These are phyloP conservation scores for Bipolaris bicolor DNA, from an alignment of 2,329 filamentous ascomycete species.

Conservation along the genomic window DNA sequence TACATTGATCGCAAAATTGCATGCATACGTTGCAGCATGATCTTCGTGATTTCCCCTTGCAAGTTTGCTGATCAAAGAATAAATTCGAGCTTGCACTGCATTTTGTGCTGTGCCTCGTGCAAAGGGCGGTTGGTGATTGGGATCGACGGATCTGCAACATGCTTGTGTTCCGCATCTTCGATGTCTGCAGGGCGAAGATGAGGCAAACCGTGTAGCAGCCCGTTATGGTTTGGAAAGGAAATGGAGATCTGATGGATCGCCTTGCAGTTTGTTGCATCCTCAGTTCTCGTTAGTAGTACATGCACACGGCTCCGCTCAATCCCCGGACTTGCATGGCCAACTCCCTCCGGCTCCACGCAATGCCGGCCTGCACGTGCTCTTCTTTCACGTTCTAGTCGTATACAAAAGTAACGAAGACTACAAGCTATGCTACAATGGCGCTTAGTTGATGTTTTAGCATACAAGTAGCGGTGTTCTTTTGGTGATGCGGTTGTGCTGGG, in stretches of 20 bases:
- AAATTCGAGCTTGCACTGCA: neutral
- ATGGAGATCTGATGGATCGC: neutral
- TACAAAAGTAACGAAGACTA: neutral
- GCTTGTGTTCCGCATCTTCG: neutral
- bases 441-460: neutral
- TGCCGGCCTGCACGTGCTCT: neutral
- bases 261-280: neutral
- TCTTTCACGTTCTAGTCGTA: neutral
- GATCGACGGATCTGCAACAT: neutral
- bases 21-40: neutral
- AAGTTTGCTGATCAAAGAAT: neutral
- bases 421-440: neutral
- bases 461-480: neutral
- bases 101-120: neutral
- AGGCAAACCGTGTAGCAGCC: neutral
- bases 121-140: neutral
- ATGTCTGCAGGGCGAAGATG: neutral
- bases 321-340: neutral
- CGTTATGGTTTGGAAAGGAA: neutral
- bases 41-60: neutral
- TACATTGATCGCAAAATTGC: neutral
- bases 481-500: neutral
- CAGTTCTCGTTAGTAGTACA: neutral
- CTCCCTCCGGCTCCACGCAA: neutral
- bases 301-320: conserved; percentile 1